phyloP scores from a whole-genome alignment of 2,329 filamentous ascomycete genomes.

The Scleromitrula shiraiana region DNA sequence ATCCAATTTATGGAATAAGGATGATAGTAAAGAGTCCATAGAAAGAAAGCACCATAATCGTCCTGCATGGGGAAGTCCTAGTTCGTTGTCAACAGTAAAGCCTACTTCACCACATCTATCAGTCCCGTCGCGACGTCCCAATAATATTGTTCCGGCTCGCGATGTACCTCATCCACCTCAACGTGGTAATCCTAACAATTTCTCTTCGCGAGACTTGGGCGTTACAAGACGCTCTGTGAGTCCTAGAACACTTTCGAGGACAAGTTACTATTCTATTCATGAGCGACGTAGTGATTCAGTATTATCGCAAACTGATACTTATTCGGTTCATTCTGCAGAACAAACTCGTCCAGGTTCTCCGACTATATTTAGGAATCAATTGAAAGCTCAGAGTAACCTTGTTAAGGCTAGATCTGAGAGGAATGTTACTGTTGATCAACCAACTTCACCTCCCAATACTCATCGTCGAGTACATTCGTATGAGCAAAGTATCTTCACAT shows the following conservation, averaged over 20 bases:
- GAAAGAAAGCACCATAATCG: constrained; percentile 24
- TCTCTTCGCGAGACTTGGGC: constrained; percentile 34
- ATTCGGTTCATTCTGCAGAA: constrained; percentile 42
- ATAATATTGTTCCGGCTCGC: constrained; percentile 25
- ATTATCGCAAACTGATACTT: constrained; percentile 48
- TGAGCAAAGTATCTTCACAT: constrained; percentile 49
- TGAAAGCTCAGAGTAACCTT: constrained; percentile 26
- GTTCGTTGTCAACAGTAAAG: constrained; percentile 16
- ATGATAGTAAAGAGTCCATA: constrained; percentile 23
- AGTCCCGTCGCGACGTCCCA: constrained; percentile 30
- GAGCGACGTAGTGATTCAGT: constrained; percentile 46
- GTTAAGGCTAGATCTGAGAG: constrained; percentile 31
- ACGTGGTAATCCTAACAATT: constrained; percentile 33
- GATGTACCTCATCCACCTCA: constrained; percentile 32
- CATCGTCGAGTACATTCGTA: constrained; percentile 28
- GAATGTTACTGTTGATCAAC: constrained; percentile 22
- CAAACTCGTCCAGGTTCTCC: constrained; percentile 39
- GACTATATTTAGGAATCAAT: constrained; percentile 27
- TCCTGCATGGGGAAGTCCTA: constrained; percentile 22
- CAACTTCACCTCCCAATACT: constrained; percentile 21
- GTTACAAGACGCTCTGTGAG: constrained; percentile 16
- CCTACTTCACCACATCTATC: constrained; percentile 23
- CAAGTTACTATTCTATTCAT: constrained; percentile 44
- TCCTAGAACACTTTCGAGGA: constrained; percentile 36
- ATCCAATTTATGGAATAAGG: constrained; percentile 42